Base-by-base conservation (phyloP, 2,329 filamentous ascomycete genomes). In the Epichloe amarillans region DNA sequence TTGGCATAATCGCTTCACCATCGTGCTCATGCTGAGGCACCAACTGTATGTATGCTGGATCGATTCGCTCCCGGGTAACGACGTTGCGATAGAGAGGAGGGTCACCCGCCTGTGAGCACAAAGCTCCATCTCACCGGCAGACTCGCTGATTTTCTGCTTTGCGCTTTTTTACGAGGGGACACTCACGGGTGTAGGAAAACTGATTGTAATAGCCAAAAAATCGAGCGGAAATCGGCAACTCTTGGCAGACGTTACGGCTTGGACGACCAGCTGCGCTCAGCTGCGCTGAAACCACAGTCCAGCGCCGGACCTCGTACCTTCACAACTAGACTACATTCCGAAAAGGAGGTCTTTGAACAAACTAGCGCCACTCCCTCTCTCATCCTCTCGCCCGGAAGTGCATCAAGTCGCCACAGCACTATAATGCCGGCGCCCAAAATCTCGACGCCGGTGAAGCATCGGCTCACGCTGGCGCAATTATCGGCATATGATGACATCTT, bases 401-500 rank as follows among this genome's bases (percentile, higher is more conserved):
- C 15, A 43, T 43, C 14, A 21, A 43, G 7, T n/a, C 21, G 35
- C 15, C 35, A n/a, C 11, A 11, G 35, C 40, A 35, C 23, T 17
- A 37, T 17, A 10, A 67, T 73, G 70, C 62, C 70, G 58, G 62
- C 67, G 23, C 58, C 64, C 45, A 64, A 66, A 49, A 57, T 57
- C 21, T 55, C 65, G 56, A 50, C 65, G 56, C 49, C 66, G 40
- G 59, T 66, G 68, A 85, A 77, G 71, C 82, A 85, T 63, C 80
- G 82, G 55, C 75, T 98, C 60, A 95, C 89, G 7, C 75, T 97
- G 59, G 82, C 84, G 54, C 90, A 95, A 73, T 73, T 98, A 61
- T 85, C 89, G 35, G 84, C 85, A 47, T 97, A 97, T 72, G 93
- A 98, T 70, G 93, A 98, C 68, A 83, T 97, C 57, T 75, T 95